Evolutionary conservation across 2,329 filamentous ascomycete genomes (phyloP), one percentile per base, ranked within the genome.

Genomic region (Xylaria sp.): DNA sequence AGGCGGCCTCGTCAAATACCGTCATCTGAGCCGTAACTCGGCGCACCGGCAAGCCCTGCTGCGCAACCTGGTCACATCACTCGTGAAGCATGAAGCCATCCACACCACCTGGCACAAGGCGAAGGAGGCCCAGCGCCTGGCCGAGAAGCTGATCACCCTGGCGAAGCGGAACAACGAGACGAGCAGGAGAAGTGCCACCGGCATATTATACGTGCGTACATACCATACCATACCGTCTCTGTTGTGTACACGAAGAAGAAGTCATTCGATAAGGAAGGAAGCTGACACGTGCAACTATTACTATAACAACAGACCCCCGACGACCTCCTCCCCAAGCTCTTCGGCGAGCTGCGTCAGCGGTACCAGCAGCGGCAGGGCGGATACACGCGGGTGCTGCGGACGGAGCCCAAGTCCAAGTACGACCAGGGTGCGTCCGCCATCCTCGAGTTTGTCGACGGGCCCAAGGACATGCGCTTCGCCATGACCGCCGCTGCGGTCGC

Each of bases 91-190:
- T 81, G 96, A 99, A 84, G 90, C 93, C 71, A 97, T 99, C 83
- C 90, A 91, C 72, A 99, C 96, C 59, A 97, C 96, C 83, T 97
- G 92, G 87, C 90, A 92, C 80, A 98, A 98, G 83, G 96, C 96
- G 57, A 99, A 98, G 83, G 96, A 99, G 84, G 93, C 96, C 23
- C 96, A 99, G 83, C 88, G 93, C 51, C 81, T 98, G 74, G 96
- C 94, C 7, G 96, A 99, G 79, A 97, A 97, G 85, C 85, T 98
- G 74, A 94, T 99, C 77, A 97, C 94, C 4, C 81, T 97, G 75
- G 95, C 93, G 23, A 99, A 98, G 87, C 92, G 90, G 83, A 93
- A 97, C 80, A 97, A 95, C 48, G 91, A 94, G 77, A 92, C 93
- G 23, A 91, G 91, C 69, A 87, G 88, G 79, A 86, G 89, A 78